Conservation (phyloP, 2,329 filamentous ascomycete species). For the Fusarium nisikadoi region DNA sequence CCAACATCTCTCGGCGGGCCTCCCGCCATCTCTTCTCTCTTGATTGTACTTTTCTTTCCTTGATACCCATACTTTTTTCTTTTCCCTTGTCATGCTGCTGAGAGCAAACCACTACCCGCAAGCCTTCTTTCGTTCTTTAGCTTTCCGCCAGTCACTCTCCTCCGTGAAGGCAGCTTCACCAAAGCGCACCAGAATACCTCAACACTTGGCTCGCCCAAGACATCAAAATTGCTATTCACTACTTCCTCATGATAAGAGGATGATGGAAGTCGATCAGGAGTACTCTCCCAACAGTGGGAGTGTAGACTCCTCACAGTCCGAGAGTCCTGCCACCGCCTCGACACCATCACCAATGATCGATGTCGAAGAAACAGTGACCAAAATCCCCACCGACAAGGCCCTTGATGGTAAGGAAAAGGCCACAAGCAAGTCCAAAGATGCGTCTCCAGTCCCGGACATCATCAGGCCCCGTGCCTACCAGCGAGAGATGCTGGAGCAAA, state of each 20-base stretch:
- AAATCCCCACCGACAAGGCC: background rate
- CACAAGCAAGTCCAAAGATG: background rate
- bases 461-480: constrained; percentile 73
- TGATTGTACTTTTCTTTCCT: background rate
- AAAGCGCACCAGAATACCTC: background rate
- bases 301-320: constrained; percentile 8
- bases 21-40: background rate
- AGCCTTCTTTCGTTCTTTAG: background rate
- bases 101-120: background rate
- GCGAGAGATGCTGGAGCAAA: constrained; percentile 78
- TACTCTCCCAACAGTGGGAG: background rate
- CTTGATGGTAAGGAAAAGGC: background rate
- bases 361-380: constrained; percentile 31
- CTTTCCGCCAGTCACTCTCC: background rate
- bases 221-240: background rate
- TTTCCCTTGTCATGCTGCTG: background rate
- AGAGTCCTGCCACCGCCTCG: constrained; percentile 4
- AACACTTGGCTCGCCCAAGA: background rate
- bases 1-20: background rate
- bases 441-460: constrained; percentile 26
- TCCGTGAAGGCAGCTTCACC: background rate
- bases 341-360: background rate
- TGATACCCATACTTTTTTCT: background rate
- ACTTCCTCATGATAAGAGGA: background rate
- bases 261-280: constrained; percentile 3